Evolutionary conservation across 2,329 filamentous ascomycete genomes (phyloP), one percentile per base, ranked within the genome.

Genomic region (Talaromyces sp.): DNA sequence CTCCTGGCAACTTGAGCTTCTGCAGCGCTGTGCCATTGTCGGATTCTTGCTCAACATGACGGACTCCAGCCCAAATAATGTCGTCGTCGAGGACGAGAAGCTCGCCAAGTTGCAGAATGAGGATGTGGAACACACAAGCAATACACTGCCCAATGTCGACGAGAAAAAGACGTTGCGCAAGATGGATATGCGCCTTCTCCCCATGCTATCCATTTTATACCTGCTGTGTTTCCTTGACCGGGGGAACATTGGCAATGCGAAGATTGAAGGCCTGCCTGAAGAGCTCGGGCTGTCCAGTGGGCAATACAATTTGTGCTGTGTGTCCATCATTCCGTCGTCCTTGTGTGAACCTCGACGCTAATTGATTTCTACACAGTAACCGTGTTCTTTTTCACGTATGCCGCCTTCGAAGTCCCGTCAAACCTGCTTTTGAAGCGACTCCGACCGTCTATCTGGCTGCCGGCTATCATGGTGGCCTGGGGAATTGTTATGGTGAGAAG

Each of bases 201-300:
- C 70, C 0, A 66, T 78, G 33, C 62, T 76, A 55, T 73, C 68
- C 7, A 73, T 75, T 54, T 68, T 78, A 58, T 78, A 76, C 77
- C 70, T 64, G 71, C 70, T 82, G 13, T 72, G 78, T 8, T 80
- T 81, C 59, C 71, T 83, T 7, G 81, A 83, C 65, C 74, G 81
- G 55, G 79, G 77, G 28, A 84, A 84, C 62, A 79, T 82, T 53
- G 80, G 78, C 55, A 84, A 84, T 76, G 82, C 82, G 1, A 77
- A 78, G 63, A 82, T 83, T 55, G 81, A 82, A 2, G 82, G 82
- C 32, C 82, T 85, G 80, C 65, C 75, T 57, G 69, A 79, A 52
- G 80, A 82, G 33, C 76, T 86, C 17, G 61, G 78, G 11, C 73
- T 86, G 25, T 68, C 62, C 28, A 67, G 67, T 17, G 54, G 61